Base-by-base conservation (phyloP, 1,139 yeast species). In the Pichia sp. region DNA sequence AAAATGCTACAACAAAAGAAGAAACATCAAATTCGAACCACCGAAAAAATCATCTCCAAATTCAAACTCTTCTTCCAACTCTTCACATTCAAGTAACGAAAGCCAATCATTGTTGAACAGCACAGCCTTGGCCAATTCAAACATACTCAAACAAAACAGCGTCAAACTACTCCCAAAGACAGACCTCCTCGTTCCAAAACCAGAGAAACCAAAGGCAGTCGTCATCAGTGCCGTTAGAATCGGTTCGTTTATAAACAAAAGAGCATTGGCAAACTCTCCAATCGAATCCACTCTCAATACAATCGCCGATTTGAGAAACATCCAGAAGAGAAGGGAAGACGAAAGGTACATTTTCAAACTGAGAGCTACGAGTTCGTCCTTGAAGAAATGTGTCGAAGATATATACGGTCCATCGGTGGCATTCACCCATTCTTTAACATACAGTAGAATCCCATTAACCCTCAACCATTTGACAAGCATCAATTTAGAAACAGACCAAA, bases 401-500 rank as follows among this genome's bases (percentile, higher is more conserved):
- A 51, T 60, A 3, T 58, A 52, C 41, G 33, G 48, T 19, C 24
- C 44, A 31, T 38, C 38, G 3, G 15, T 54, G 8, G 28, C 22
- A n/a, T 45, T 51, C 27, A 49, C 48, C 11, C 63, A 61, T 45
- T 52, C 64, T 1, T 40, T 63, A 36, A 48, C 59, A 24, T 61
- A 59, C 48, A 53, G 61, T 6, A 54, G 51, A 20, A 48, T 62
- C n/a, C 66, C 66, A 1, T 40, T 63, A n/a, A 45, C 38, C 15
- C 39, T 59, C 19, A 37, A 48, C 22, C 48, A 54, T n/a, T 21
- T 43, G 17, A 43, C 47, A 37, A 39, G 46, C 19, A 48, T 63
- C n/a, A 60, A 62, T 42, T 44, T 63, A 19, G 61, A 59, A 7
- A 46, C 44, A 40, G 65, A 65, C 46, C 55, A 58, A 39, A 56